Evolutionary conservation across 306 rosid species (phyloP).

Genomic region (Pyrus betulifolia): DNA sequence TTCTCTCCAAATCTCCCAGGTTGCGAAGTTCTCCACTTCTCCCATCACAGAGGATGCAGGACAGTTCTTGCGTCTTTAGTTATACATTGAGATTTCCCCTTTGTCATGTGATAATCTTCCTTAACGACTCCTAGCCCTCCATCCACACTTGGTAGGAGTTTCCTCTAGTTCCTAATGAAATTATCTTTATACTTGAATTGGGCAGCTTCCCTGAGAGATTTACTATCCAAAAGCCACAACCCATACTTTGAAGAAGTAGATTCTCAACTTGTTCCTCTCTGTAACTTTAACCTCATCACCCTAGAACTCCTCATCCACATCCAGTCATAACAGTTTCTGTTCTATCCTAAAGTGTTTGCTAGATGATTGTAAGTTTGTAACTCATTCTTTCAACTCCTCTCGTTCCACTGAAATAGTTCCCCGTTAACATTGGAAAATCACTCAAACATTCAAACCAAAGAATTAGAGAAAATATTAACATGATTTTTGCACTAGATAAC

Average conservation of each 20-base stretch:
- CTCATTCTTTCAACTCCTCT: not conserved
- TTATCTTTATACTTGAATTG: no score
- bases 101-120: not conserved
- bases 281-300: not conserved
- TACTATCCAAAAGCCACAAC: no score
- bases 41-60: not conserved
- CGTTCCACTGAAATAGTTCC: not conserved
- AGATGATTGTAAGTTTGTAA: not conserved
- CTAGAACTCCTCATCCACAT: not conserved
- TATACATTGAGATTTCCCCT: not conserved
- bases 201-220: no score
- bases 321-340: not conserved
- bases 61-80: not conserved
- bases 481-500: not conserved
- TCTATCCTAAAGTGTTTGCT: not conserved
- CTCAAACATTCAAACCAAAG: not conserved
- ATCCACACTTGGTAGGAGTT: not conserved
- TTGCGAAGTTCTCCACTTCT: not conserved
- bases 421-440: not conserved
- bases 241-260: not conserved
- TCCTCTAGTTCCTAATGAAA: not conserved
- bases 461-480: not conserved
- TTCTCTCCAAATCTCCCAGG: not conserved
- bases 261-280: not conserved
- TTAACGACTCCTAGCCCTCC: no score